phyloP scores from a whole-genome alignment of 2,329 filamentous ascomycete genomes.

The Nemania diffusa region DNA sequence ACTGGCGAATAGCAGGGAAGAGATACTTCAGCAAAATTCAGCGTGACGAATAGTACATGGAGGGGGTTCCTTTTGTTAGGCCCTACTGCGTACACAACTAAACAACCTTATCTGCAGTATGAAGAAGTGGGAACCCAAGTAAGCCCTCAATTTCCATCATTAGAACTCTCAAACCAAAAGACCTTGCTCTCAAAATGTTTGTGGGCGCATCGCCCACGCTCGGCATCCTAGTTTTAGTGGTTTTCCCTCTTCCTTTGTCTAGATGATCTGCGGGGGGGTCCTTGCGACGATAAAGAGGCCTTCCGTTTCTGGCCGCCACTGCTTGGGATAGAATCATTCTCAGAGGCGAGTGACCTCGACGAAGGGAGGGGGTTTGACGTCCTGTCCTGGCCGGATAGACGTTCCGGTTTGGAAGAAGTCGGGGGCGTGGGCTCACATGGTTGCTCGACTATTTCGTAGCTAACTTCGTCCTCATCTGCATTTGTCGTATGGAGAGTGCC shows the following conservation, averaged over 20 bases:
- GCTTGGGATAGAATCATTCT: background rate
- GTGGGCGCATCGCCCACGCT: no score
- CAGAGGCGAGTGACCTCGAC: background rate
- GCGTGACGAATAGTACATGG: no score
- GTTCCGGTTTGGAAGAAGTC: background rate
- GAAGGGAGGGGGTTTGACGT: background rate
- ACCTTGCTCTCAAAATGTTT: no score
- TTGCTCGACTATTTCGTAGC: background rate
- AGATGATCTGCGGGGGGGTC: background rate
- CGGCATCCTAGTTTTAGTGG: no score
- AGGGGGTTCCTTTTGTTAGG: no score
- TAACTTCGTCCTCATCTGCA: background rate
- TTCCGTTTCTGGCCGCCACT: background rate
- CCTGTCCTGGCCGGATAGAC: background rate
- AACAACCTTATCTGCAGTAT: no score
- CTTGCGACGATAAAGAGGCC: background rate
- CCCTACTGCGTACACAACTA: no score
- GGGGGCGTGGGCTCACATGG: background rate
- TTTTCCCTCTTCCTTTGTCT: background rate
- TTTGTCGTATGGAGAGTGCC: background rate
- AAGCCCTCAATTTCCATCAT: no score
- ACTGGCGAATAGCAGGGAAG: no score
- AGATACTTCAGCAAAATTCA: no score
- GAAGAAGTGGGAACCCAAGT: no score
- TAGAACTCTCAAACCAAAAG: no score